phyloP scores from a whole-genome alignment of 1,284 basidiomycete species.

The Melanopsichium pennsylvanicum region DNA sequence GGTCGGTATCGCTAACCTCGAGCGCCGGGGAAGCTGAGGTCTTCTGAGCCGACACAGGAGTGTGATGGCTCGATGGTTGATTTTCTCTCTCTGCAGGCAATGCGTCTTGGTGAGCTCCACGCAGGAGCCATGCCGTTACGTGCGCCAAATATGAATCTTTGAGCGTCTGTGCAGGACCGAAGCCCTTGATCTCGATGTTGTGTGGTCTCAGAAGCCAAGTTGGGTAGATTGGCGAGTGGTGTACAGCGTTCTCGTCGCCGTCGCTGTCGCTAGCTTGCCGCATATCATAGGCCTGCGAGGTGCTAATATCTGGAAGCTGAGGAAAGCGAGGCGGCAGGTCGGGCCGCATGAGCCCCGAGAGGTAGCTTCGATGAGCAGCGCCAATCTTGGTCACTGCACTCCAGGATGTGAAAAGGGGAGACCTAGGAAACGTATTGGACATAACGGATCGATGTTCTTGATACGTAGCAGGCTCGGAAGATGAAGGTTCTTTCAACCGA shows the following conservation, averaged over 20 bases:
- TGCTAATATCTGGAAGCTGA: neutral
- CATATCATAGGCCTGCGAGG: neutral
- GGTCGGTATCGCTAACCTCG: neutral
- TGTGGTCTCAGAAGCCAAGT: slow-evolving; percentile 39
- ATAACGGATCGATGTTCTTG: too few species aligned
- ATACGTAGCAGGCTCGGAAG: too few species aligned
- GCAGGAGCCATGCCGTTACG: slow-evolving; percentile 39
- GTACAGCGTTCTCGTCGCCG: neutral
- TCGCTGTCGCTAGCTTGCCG: neutral
- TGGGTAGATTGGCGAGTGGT: slow-evolving; percentile 22
- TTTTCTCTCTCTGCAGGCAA: neutral
- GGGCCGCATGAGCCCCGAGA: slow-evolving; percentile 47
- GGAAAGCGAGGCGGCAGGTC: slow-evolving; percentile 46
- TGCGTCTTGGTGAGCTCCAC: slow-evolving; percentile 1
- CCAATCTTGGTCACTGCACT: slow-evolving; percentile 31
- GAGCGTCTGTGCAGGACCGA: slow-evolving; percentile 51
- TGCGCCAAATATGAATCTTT: slow-evolving; percentile 56
- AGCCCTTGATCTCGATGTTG: slow-evolving; percentile 42
- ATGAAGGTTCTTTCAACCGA: too few species aligned
- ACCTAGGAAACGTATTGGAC: too few species aligned
- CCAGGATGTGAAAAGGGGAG: slow-evolving; percentile 41
- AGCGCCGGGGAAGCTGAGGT: neutral
- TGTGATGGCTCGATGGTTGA: neutral
- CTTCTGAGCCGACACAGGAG: neutral
- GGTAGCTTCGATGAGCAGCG: slow-evolving; percentile 49